Evolutionary conservation across 352 stramenopile species (phyloP).

Genomic region (Globisporangium megalacanthum): DNA sequence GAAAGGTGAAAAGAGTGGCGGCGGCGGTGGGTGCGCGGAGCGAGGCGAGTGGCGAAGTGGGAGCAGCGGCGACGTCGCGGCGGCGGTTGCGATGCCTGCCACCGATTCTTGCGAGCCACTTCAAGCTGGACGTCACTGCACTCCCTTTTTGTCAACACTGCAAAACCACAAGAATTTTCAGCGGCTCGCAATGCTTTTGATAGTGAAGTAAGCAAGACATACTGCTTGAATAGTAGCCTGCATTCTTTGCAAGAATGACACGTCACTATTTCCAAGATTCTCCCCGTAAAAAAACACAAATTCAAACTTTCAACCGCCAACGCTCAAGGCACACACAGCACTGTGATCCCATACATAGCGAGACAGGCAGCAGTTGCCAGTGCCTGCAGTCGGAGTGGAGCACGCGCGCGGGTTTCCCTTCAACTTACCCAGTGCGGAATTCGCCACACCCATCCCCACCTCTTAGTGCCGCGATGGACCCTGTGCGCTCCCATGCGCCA

Average conservation of each 20-base stretch:
- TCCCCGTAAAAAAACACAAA: background rate
- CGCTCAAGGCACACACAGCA: too few species aligned
- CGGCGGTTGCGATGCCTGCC: slow-evolving; percentile 1
- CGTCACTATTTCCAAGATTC: background rate
- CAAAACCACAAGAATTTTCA: slow-evolving; percentile 20
- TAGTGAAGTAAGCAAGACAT: background rate
- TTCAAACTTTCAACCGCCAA: slow-evolving; percentile 14
- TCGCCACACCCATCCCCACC: slow-evolving; percentile 1
- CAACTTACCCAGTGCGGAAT: slow-evolving; percentile 21
- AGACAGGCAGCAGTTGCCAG: background rate
- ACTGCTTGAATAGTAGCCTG: background rate
- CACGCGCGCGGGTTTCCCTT: slow-evolving; percentile 12
- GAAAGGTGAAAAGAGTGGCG: background rate
- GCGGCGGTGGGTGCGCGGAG: background rate
- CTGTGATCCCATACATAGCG: too few species aligned
- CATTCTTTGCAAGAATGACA: background rate
- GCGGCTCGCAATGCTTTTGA: background rate
- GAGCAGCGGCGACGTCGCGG: background rate
- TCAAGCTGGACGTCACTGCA: slow-evolving; percentile 15
- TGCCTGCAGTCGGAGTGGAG: background rate
- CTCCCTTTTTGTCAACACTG: slow-evolving; percentile 1
- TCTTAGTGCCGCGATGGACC: slow-evolving; percentile 1
- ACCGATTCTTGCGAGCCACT: slow-evolving; percentile 17
- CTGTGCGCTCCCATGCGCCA: background rate
- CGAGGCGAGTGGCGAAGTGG: slow-evolving; percentile 11